These are phyloP conservation scores for Pseudodiploospora longispora DNA, from an alignment of 2,329 filamentous ascomycete species.

Conservation along the genomic window DNA sequence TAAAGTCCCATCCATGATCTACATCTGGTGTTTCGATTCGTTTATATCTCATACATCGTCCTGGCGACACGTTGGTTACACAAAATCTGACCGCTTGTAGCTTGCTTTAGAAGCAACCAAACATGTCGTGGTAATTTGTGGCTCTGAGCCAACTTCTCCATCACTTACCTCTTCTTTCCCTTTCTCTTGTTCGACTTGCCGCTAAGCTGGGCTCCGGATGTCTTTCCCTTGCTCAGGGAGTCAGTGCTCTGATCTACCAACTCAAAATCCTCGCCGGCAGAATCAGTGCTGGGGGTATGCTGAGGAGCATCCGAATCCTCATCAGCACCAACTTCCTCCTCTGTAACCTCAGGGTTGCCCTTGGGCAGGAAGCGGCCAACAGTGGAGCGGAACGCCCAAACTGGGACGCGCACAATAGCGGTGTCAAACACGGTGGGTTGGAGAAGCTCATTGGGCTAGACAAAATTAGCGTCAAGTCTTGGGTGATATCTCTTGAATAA, in stretches of 20 bases:
- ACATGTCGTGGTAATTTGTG: no score
- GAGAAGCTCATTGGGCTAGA: slow-evolving; percentile 68
- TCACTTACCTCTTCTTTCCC: slow-evolving; percentile 23
- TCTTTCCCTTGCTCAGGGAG: slow-evolving; percentile 43
- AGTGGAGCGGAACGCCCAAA: slow-evolving; percentile 58
- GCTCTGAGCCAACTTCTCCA: no score
- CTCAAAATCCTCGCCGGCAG: slow-evolving; percentile 54
- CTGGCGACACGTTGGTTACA: no score
- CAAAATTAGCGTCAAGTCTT: slow-evolving; percentile 13
- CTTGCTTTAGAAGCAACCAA: no score
- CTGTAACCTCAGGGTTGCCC: slow-evolving; percentile 24
- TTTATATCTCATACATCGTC: no score
- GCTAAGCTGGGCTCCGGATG: slow-evolving; percentile 37
- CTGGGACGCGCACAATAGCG: slow-evolving; percentile 68
- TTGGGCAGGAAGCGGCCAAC: slow-evolving; percentile 41
- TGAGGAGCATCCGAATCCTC: slow-evolving; percentile 43
- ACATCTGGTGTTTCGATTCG: no score
- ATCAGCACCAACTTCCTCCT: slow-evolving; percentile 32
- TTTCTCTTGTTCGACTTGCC: slow-evolving; percentile 45
- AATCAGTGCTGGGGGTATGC: slow-evolving; percentile 48
- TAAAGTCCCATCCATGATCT: no score
- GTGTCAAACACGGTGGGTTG: slow-evolving; percentile 75
- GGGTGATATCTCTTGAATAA: no score
- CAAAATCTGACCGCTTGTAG: no score
- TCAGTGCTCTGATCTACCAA: slow-evolving; percentile 54